Percentiles rank a stretch among this genome's conserved stretches.
phyloP scores from a whole-genome alignment of 78 protist genomes.

The Dictyostelium brefeldianum region DNA sequence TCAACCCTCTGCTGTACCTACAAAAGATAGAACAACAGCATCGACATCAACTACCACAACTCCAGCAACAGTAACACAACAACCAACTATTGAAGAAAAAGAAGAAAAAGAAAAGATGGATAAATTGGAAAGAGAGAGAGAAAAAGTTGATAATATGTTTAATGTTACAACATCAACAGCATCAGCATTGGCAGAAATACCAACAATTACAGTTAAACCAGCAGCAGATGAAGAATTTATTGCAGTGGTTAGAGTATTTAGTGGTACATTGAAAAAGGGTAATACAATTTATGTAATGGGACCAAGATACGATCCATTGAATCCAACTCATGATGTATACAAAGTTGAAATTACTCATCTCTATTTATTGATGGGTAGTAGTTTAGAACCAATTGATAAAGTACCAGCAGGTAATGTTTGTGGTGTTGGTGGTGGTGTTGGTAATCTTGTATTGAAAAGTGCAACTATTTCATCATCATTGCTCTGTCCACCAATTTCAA shows the following conservation, averaged over 20 bases:
- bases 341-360: constrained; percentile 68
- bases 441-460: constrained; percentile 75
- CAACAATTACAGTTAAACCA: background rate
- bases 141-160: constrained; percentile 5
- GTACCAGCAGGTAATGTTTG: constrained; percentile 94
- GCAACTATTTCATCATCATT: constrained; percentile 88
- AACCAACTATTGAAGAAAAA: background rate
- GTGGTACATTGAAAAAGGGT: constrained; percentile 88
- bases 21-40: background rate
- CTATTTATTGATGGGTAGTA: constrained; percentile 95
- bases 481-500: constrained; percentile 76
- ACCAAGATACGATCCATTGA: constrained; percentile 78
- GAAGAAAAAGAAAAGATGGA: too few relatives aligned
- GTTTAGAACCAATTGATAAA: constrained; percentile 81
- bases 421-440: constrained; percentile 96
- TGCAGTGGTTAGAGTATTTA: constrained; percentile 93
- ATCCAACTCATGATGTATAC: constrained; percentile 65
- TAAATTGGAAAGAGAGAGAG: background rate
- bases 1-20: constrained; percentile 75
- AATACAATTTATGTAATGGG: constrained; percentile 83
- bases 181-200: background rate
- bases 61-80: background rate
- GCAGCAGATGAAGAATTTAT: constrained; percentile 75
- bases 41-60: background rate
- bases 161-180: background rate